Base-by-base conservation (phyloP, 2,329 filamentous ascomycete species). In the Nemania serpens region DNA sequence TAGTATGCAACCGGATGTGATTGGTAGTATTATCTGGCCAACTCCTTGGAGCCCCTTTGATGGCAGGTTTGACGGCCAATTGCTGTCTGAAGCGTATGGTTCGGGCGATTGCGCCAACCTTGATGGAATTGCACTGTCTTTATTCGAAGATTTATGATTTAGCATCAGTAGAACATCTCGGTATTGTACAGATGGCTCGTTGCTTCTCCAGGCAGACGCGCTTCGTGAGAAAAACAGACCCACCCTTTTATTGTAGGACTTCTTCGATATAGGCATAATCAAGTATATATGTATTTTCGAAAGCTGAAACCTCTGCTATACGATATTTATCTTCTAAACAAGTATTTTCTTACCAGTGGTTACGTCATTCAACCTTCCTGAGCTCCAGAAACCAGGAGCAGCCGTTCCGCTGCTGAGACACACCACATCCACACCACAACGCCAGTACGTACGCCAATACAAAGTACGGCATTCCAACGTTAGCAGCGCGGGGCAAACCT, bases 381-480 rank as follows among this genome's bases (percentile, higher is more conserved):
- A 55, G 56, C 46, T 50, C 25, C 11, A 18, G 25, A 22, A 33
- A 5, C 12, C 10, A 20, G 42, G 20, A 20, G 42, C 17, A 9
- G 20, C 49, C 52, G 41, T 43, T 46, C 22, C 22, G 29, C 34
- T 33, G 46, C 49, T 56, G 49, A 52, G 13, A 41, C 52, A 29
- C 25, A 29, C 25, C 25, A 29, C 25, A 29, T 29, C 3, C 25
- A 7, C 25, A 29, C 25, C 29, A 34, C 29, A 17, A 3, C 29
- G 39, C n/a, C 34, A 46, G 20, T 29, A 55, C 39, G 11, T 17
- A 39, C n/a, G 39, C 20, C 51, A 55, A 58, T 49, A 59, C 5
- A 61, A 43, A 59, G 59, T n/a, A 46, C 39, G n/a, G 34, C 57
- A 58, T 65, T 63, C 61, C 63, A 58, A 56, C 36, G 39, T 58